Evolutionary conservation across 768 basidiomycete species (phyloP).

Genomic region (Mycena chlorophos): DNA sequence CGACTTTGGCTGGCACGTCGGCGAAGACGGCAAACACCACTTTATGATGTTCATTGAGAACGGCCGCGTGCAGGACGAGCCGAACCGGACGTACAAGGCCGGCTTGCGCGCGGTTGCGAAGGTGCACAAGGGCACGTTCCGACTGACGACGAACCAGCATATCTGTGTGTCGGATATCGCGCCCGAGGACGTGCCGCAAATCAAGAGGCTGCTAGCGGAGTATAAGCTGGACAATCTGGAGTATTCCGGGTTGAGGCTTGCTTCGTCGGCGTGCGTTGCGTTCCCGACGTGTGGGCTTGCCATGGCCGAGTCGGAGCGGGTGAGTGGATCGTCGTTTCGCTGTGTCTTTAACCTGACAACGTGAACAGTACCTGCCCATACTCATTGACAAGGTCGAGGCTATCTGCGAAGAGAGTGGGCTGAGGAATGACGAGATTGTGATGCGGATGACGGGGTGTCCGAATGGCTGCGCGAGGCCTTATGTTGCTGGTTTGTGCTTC

Average conservation of each 20-base stretch:
- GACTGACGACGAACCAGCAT: conserved; percentile 95
- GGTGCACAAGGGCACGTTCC: conserved; percentile 91
- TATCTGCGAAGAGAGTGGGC: conserved; percentile 89
- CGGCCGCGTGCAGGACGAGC: conserved; percentile 94
- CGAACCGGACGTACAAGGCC: conserved; percentile 87
- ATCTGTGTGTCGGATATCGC: conserved; percentile 82
- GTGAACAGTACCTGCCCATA: conserved; percentile 77
- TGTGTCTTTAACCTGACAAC: conserved; percentile 5
- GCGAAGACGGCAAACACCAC: conserved; percentile 85
- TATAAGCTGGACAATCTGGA: conserved; percentile 90
- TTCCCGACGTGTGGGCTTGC: conserved; percentile 88
- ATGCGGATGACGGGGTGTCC: conserved; percentile 99
- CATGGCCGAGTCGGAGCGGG: conserved; percentile 56
- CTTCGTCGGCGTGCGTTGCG: conserved; percentile 94
- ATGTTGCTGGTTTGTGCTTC: conserved; percentile 63
- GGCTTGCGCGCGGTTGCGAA: conserved; percentile 91
- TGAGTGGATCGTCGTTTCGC: conserved; percentile 27
- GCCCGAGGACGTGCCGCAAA: conserved; percentile 66
- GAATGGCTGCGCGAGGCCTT: conserved; percentile 91
- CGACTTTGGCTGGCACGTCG: conserved; percentile 90
- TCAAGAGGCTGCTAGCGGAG: conserved; percentile 76
- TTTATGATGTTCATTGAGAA: conserved; percentile 97
- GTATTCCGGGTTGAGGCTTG: conserved; percentile 76
- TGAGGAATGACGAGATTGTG: conserved; percentile 91
- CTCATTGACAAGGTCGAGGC: conserved; percentile 94